Conservation (phyloP, 148 eudicot genomes). For the Dysphania ambrosioides region DNA sequence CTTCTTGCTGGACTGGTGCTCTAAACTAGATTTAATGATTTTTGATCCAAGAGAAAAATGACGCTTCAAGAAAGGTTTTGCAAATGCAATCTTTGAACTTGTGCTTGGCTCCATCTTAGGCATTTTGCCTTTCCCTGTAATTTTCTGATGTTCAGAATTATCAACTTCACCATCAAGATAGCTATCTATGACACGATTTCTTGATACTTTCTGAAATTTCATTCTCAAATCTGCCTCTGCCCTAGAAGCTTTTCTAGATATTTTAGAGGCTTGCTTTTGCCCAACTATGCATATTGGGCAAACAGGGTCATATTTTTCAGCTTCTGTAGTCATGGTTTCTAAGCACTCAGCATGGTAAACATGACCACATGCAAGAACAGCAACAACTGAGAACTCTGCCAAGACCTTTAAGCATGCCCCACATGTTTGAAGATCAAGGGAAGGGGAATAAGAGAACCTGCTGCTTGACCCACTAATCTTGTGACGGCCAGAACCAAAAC, state of each 20-base stretch:
- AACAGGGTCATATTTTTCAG: slow-evolving; percentile 41
- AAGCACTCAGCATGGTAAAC: slow-evolving; percentile 46
- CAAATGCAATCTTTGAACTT: slow-evolving; percentile 35
- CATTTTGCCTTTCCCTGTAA: slow-evolving; percentile 31
- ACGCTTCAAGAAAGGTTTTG: slow-evolving; percentile 39
- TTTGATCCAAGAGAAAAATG: slow-evolving; percentile 41
- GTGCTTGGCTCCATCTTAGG: slow-evolving; percentile 33
- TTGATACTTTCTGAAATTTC: slow-evolving; percentile 38
- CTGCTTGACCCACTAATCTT: slow-evolving; percentile 44
- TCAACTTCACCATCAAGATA: slow-evolving; percentile 34
- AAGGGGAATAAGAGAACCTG: slow-evolving; percentile 40
- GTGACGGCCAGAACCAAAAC: slow-evolving; percentile 40
- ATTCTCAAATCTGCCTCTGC: slow-evolving; percentile 43
- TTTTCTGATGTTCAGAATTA: slow-evolving; percentile 23
- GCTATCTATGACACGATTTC: slow-evolving; percentile 44
- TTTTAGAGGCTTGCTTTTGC: slow-evolving; percentile 34
- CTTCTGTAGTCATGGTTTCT: slow-evolving; percentile 39
- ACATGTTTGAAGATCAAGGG: slow-evolving; percentile 40
- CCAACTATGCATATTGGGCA: slow-evolving; percentile 45
- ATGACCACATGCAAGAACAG: slow-evolving; percentile 43
- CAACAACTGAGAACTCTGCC: slow-evolving; percentile 38
- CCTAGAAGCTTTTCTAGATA: slow-evolving; percentile 37
- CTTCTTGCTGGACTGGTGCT: slow-evolving; percentile 34
- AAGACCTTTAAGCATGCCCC: slow-evolving; percentile 41
- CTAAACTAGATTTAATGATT: slow-evolving; percentile 31